A percentile compares a stretch with the other conserved stretches of the same genome.
phyloP scores from a whole-genome alignment of 2,329 filamentous ascomycete species.

The Dothideomycetidae sp. region DNA sequence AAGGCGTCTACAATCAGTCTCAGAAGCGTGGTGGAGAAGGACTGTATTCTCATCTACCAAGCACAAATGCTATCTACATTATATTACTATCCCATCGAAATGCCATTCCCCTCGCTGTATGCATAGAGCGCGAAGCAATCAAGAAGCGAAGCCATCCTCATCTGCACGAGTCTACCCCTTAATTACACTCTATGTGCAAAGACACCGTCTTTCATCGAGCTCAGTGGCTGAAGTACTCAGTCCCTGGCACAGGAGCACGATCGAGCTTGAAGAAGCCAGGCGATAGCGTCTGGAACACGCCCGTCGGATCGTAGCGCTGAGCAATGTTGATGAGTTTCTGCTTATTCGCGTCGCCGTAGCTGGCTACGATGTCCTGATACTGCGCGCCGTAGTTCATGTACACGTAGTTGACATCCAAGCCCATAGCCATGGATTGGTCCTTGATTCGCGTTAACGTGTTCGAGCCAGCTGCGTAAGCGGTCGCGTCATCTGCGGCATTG shows the following conservation, averaged over 20 bases:
- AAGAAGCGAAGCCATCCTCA: too few relatives aligned
- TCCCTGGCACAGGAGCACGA: conserved; percentile 1
- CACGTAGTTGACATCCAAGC: conserved; percentile 14
- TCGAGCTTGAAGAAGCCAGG: conserved; percentile 25
- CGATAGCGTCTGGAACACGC: conserved; percentile 23
- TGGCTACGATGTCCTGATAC: conserved; percentile 24
- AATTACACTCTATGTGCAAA: too few relatives aligned
- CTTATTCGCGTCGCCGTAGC: conserved; percentile 21
- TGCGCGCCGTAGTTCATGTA: conserved; percentile 25
- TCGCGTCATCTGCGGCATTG: conserved; percentile 1
- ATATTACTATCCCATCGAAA: too few relatives aligned
- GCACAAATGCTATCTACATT: too few relatives aligned
- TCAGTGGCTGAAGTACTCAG: conserved; percentile 1
- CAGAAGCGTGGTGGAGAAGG: too few relatives aligned
- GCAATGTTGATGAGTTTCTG: conserved; percentile 19
- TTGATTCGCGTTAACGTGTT: conserved; percentile 1
- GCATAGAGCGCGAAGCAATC: too few relatives aligned
- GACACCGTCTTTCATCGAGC: too few relatives aligned
- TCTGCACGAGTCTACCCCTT: too few relatives aligned
- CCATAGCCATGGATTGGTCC: conserved; percentile 3
- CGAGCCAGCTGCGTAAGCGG: background rate
- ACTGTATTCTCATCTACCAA: too few relatives aligned
- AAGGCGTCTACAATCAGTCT: too few relatives aligned
- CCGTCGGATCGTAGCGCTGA: conserved; percentile 23
- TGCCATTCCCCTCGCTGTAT: too few relatives aligned